Evolutionary conservation across 495 filamentous ascomycete species (phyloP).

Genomic region (Penicillium verhagenii): DNA sequence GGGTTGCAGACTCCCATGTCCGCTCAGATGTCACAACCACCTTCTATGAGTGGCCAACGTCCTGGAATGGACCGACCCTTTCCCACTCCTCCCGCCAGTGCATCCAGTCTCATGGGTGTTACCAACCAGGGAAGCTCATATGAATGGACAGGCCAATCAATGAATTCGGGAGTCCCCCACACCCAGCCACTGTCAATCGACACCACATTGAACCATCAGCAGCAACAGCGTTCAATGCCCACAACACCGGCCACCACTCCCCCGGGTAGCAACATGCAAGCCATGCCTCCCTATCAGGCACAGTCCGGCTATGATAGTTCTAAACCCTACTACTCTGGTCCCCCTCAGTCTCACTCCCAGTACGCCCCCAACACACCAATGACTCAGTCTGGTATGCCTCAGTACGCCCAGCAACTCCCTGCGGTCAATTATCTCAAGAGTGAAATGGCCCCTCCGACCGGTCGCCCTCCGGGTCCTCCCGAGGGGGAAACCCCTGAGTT

Average conservation of each 20-base stretch:
- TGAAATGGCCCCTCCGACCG: constrained; percentile 88
- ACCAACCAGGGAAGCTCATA: constrained; percentile 69
- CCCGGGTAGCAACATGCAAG: constrained; percentile 71
- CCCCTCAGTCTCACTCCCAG: constrained; percentile 64
- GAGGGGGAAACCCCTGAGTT: constrained; percentile 63
- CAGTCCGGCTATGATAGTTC: constrained; percentile 73
- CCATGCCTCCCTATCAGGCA: constrained; percentile 72
- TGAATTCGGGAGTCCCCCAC: constrained; percentile 61
- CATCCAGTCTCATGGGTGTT: constrained; percentile 85
- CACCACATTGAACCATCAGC: constrained; percentile 73
- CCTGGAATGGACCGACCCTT: constrained; percentile 81
- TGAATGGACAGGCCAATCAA: constrained; percentile 69
- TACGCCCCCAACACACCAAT: constrained; percentile 65
- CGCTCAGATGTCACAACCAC: constrained; percentile 64
- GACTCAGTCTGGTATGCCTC: constrained; percentile 64
- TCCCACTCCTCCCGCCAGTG: constrained; percentile 90
- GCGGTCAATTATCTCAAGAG: constrained; percentile 74
- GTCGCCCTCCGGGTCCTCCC: constrained; percentile 49
- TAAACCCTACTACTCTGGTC: constrained; percentile 78
- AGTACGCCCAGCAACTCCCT: constrained; percentile 60
- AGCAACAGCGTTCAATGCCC: constrained; percentile 83
- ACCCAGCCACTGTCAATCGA: constrained; percentile 82
- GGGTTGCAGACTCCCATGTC: constrained; percentile 69
- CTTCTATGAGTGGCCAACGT: constrained; percentile 67
- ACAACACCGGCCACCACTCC: constrained; percentile 94